Evolutionary conservation across 352 stramenopile genomes (phyloP), one percentile per base, ranked within the genome.

Genomic region (Pythium aphanidermatum): DNA sequence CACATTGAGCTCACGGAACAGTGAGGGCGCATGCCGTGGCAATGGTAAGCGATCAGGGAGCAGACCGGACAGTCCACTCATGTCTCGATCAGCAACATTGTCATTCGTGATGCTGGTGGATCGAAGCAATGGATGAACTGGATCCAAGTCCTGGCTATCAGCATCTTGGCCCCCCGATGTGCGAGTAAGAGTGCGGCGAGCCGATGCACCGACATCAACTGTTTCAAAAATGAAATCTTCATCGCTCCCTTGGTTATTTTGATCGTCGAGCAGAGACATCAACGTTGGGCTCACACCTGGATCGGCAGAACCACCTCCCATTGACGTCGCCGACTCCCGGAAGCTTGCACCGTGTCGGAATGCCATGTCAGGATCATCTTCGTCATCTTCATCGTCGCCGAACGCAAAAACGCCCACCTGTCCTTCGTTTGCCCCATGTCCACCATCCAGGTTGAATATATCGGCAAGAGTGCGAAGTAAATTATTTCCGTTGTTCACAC

Each of bases 1-100:
- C 32, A 86, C 79, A 51, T 88, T 73, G 7, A 91, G 55, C 42
- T 91, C 79, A 13, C 74, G 74, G 41, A 91, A 63, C 19, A 91
- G 62, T 5, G 56, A 59, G 14, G 78, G 83, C 1, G 78, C 83
- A 44, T 86, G 76, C 8, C 76, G 72, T 27, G 79, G 70, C 4
- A 91, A 39, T 0, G 72, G 63, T 27, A 80, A 31, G 7, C 74
- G 65, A 35, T 76, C 70, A 5, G 63, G 60, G 14, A 60, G 26
- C 16, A 59, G 43, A 23, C 43, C 27, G 0, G 41, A 17, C 11
- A 50, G 30, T 12, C 42, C 51, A 21, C 43, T 43, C 17, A 10
- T 14, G 30, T 39, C 43, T 39, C 51, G 38, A 21, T 58, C 62
- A 2, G 31, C 11, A 14, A 17, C n/a, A 17, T 48, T 11, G 19